Percentiles rank a stretch among this genome's conserved stretches.
Evolutionary conservation across 305 asterid genomes (phyloP).

Genomic region (Rubia balearica): DNA sequence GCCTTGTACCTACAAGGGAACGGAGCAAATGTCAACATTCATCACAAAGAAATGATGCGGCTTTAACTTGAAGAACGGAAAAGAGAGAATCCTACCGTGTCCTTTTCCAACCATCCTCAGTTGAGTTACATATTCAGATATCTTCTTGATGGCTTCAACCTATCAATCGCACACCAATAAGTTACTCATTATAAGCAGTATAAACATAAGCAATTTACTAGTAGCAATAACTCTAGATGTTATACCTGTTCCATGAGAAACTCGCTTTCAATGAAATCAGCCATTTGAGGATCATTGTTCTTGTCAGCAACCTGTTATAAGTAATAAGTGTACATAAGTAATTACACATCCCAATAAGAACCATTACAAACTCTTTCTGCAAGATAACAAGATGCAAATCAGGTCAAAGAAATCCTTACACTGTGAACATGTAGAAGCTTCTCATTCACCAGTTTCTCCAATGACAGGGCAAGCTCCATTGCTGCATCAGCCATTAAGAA

Average conservation of each 20-base stretch:
- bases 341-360: background rate
- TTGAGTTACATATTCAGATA: constrained; percentile 68
- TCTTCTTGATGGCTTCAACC: constrained; percentile 73
- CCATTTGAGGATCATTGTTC: constrained; percentile 57
- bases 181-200: background rate
- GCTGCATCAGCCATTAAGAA: constrained; percentile 37
- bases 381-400: background rate
- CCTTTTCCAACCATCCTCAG: constrained; percentile 89
- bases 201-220: background rate
- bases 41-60: background rate
- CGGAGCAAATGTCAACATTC: background rate
- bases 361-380: background rate
- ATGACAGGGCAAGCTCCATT: constrained; percentile 73
- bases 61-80: background rate
- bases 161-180: constrained; percentile 17
- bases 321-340: background rate
- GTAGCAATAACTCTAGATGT: background rate
- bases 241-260: constrained; percentile 71
- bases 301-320: constrained; percentile 51
- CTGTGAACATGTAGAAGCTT: constrained; percentile 54
- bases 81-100: constrained; percentile 44
- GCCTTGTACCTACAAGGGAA: constrained; percentile 67
- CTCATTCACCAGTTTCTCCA: constrained; percentile 72
- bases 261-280: constrained; percentile 71
- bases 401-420: constrained; percentile 27